Percentiles rank a stretch among this genome's conserved stretches.
Evolutionary conservation across 805 yeast species (phyloP).

Genomic region (Candida silvicultrix): DNA sequence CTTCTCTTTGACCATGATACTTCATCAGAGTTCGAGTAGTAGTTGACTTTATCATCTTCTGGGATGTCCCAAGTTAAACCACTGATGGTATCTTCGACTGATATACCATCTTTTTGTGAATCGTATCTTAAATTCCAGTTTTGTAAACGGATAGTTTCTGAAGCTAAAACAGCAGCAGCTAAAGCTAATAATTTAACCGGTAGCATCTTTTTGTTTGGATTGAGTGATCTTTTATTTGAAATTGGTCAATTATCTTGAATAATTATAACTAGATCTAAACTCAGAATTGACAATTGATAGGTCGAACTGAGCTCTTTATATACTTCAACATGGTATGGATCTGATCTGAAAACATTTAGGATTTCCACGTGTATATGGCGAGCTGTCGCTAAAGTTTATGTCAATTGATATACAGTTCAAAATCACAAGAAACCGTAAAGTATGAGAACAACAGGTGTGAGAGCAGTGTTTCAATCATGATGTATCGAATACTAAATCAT

Average conservation of each 20-base stretch:
- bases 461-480: background rate
- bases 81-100: conserved; percentile 4
- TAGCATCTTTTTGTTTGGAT: background rate
- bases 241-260: too few species aligned
- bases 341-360: background rate
- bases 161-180: background rate
- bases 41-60: conserved; percentile 9
- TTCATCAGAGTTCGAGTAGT: conserved; percentile 23
- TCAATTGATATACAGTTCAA: background rate
- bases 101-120: conserved; percentile 9
- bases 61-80: conserved; percentile 3
- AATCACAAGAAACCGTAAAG: background rate
- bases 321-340: background rate
- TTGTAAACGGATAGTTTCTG: conserved; percentile 2
- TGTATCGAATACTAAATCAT: background rate
- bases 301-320: too few species aligned
- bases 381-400: too few species aligned
- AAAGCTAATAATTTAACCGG: background rate
- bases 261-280: too few species aligned
- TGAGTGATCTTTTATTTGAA: background rate
- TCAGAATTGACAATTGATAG: background rate
- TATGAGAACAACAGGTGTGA: background rate
- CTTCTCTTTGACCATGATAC: conserved; percentile 30
- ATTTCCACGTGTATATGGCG: background rate
- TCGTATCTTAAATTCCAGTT: conserved; percentile 15